Percentiles rank a stretch among this genome's conserved stretches.
phyloP scores from a whole-genome alignment of 345 rosid species.

The Brassica carinata region DNA sequence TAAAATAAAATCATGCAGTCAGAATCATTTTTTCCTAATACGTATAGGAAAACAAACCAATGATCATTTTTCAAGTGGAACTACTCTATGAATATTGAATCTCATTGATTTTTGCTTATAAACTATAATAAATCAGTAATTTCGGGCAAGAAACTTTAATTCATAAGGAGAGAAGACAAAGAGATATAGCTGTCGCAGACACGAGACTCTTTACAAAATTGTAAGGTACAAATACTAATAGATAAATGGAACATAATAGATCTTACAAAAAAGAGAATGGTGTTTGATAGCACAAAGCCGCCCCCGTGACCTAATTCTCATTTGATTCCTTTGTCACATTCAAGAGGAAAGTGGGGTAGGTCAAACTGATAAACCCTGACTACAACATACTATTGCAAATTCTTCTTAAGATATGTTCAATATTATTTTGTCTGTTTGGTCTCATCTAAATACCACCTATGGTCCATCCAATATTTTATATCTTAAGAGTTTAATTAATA shows the following conservation, averaged over 20 bases:
- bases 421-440: conserved; percentile 42
- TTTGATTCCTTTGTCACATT: conserved; percentile 44
- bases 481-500: conserved; percentile 39
- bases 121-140: neutral
- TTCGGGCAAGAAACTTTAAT: conserved; percentile 9
- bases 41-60: conserved; percentile 28
- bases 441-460: conserved; percentile 29
- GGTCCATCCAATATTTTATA: conserved; percentile 36
- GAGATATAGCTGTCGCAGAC: conserved; percentile 41
- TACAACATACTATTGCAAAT: conserved; percentile 41
- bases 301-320: conserved; percentile 46
- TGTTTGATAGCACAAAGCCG: conserved; percentile 45
- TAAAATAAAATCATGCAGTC: neutral
- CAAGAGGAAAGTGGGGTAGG: conserved; percentile 40
- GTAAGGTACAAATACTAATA: neutral
- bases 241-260: conserved; percentile 22
- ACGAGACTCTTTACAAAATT: conserved; percentile 36
- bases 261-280: neutral
- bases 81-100: conserved; percentile 13
- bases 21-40: conserved; percentile 21
- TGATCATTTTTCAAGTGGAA: conserved; percentile 14
- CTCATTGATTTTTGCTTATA: neutral
- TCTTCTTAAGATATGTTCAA: conserved; percentile 37
- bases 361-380: conserved; percentile 41
- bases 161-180: conserved; percentile 31